These are phyloP conservation scores for Drechslerella dactyloides DNA, from an alignment of 2,329 filamentous ascomycete genomes.

Conservation along the genomic window DNA sequence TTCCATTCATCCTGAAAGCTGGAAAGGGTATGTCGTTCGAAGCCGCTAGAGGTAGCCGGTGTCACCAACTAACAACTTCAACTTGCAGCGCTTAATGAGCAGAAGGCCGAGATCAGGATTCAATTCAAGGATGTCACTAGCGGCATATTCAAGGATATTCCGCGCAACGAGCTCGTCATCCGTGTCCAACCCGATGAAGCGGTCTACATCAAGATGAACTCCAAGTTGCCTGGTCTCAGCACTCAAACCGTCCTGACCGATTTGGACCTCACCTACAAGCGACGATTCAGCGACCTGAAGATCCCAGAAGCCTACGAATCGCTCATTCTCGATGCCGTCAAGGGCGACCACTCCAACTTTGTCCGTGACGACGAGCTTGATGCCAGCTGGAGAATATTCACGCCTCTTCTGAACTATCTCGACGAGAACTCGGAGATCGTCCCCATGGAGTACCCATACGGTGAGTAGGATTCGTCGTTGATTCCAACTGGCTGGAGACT, in stretches of 20 bases:
- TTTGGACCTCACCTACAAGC: conserved; percentile 95
- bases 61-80: conserved; percentile 51
- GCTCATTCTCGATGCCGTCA: conserved; percentile 92
- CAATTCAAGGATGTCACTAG: conserved; percentile 99
- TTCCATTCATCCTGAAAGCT: conserved; percentile 99
- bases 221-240: conserved; percentile 94
- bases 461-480: conserved; percentile 68
- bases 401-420: conserved; percentile 93
- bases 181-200: conserved; percentile 99
- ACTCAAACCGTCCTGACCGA: conserved; percentile 99
- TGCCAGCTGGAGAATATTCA: conserved; percentile 98
- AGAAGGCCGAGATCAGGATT: conserved; percentile 98
- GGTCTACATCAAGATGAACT: conserved; percentile 99
- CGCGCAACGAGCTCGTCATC: conserved; percentile 98
- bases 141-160: conserved; percentile 99
- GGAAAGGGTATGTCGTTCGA: conserved; percentile 70
- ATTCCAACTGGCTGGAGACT: background rate
- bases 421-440: conserved; percentile 99
- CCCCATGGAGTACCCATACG: conserved; percentile 99
- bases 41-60: background rate
- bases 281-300: conserved; percentile 98
- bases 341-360: conserved; percentile 99
- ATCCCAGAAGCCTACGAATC: conserved; percentile 99
- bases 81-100: conserved; percentile 81
- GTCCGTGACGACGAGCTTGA: conserved; percentile 96